Conservation (phyloP, 1,139 yeast species). For the Lodderomyces elongisporus region DNA sequence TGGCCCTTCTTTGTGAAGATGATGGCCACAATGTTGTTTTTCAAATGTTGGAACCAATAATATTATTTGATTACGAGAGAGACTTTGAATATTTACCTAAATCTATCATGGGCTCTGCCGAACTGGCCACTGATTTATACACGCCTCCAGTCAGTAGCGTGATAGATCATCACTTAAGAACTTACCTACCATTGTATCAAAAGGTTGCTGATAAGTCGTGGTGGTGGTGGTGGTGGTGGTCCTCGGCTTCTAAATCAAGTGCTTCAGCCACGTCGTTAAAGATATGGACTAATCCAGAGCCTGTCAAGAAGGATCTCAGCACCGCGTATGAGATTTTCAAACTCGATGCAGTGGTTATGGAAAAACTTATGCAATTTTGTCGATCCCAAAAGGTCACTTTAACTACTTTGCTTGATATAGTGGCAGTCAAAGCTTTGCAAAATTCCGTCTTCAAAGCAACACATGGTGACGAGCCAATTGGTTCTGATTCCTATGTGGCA, state of each 20-base stretch:
- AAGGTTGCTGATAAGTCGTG: constrained; percentile 5
- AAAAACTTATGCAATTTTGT: constrained; percentile 14
- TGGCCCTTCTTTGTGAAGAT: constrained; percentile 8
- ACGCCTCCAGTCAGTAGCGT: constrained; percentile 8
- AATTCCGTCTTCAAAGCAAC: constrained; percentile 17
- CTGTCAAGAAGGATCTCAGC: constrained; percentile 10
- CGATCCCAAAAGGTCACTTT: constrained; percentile 20
- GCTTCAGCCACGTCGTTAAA: no score
- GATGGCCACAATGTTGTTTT: no score
- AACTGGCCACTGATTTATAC: constrained; percentile 13
- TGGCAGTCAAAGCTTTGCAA: constrained; percentile 20
- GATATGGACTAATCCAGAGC: constrained; percentile 13
- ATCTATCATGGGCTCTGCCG: constrained; percentile 9
- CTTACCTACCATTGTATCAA: constrained; percentile 10
- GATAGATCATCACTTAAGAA: constrained; percentile 6
- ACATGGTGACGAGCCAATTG: constrained; percentile 9
- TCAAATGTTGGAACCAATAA: constrained; percentile 3
- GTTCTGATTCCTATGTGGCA: constrained; percentile 17
- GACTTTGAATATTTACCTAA: constrained; percentile 10
- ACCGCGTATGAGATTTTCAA: constrained; percentile 17
- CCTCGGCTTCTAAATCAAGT: no score
- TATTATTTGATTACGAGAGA: constrained; percentile 10
- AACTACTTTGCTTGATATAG: constrained; percentile 22
- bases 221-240: constrained; percentile 1
- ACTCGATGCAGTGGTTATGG: constrained; percentile 12